Conservation (phyloP, 495 filamentous ascomycete genomes). For the Aspergillus steynii region DNA sequence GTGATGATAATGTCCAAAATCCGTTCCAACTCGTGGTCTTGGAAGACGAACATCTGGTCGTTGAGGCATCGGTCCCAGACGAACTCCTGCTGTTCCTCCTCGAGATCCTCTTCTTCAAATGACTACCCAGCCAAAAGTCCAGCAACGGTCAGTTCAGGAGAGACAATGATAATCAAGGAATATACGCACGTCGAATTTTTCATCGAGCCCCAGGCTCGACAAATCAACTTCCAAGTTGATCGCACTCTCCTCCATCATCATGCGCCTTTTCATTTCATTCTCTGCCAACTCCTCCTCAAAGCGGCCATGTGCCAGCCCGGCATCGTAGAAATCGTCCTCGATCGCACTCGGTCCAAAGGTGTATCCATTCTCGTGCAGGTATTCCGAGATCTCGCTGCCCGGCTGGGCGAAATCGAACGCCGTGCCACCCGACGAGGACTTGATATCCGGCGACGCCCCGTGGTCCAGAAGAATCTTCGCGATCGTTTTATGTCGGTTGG, state of each 20-base stretch:
- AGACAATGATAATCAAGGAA: conserved; percentile 19
- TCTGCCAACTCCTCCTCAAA: conserved; percentile 98
- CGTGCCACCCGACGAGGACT: conserved; percentile 91
- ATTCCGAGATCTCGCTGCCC: conserved; percentile 94
- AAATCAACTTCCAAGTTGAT: conserved; percentile 96
- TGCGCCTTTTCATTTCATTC: conserved; percentile 90
- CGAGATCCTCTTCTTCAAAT: conserved; percentile 69
- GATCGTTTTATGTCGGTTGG: conserved; percentile 93
- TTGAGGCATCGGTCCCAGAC: conserved; percentile 95
- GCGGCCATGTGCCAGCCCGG: conserved; percentile 85
- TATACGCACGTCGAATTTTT: conserved; percentile 80
- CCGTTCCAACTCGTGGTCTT: conserved; percentile 84
- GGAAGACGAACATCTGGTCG: conserved; percentile 99
- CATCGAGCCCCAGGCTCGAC: conserved; percentile 93
- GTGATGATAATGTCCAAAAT: conserved; percentile 97
- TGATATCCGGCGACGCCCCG: conserved; percentile 92
- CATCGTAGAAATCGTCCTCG: conserved; percentile 93
- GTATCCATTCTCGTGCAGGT: conserved; percentile 91
- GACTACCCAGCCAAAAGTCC: conserved; percentile 47
- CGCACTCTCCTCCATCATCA: conserved; percentile 99
- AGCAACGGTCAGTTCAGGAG: conserved; percentile 4
- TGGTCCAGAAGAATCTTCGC: conserved; percentile 88
- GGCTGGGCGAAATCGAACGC: conserved; percentile 94
- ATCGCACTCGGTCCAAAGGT: conserved; percentile 82
- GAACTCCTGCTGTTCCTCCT: conserved; percentile 91